Evolutionary conservation across 164 flowering plant genomes (phyloP), one percentile per base, ranked within the genome.

Genomic region (Dillenia suffruticosa): DNA sequence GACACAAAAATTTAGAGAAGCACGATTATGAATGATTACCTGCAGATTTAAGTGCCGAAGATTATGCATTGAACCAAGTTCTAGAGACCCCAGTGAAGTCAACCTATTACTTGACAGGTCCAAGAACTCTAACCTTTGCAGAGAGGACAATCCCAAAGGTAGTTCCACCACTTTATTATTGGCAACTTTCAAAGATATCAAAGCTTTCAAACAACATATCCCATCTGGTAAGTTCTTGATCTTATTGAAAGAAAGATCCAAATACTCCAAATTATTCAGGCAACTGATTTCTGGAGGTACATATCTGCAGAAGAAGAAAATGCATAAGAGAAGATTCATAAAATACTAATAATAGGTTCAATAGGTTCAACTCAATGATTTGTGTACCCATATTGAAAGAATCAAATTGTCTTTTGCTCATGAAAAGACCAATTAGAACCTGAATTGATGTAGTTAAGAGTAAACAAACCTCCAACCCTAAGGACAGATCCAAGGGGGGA

Each of bases 161-260:
- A 94, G 63, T 58, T 86, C 93, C 69, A 77, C 75, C 74, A 94
- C 74, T 66, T 86, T 94, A 74, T 94, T 94, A 49, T 86, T 82
- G 40, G 97, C 78, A 64, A 94, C 77, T 64, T 80, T 89, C 76
- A 91, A 75, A 11, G 88, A 79, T 61, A 76, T 74, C 70, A 91
- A 76, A 56, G 77, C 75, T 53, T n/a, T 81, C 75, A 94, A 77
- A 64, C 64, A 52, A 71, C 82, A 65, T 60, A 94, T 86, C 75
- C 91, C 96, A 26, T 65, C 51, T 5, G 99, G 99, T 71, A 94
- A 78, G 58, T 58, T 78, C 79, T 81, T 88, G 68, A 94, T 73
- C 80, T 91, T 91, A 74, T 94, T 94, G 74, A 85, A 89, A 51
- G 97, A 94, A 59, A 91, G 87, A 76, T 94, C 96, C 43, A 94